Percentiles rank a stretch among this genome's conserved stretches.
These are phyloP conservation scores for Hexamita inflata DNA, from an alignment of 208 protist genomes.

Conservation along the genomic window DNA sequence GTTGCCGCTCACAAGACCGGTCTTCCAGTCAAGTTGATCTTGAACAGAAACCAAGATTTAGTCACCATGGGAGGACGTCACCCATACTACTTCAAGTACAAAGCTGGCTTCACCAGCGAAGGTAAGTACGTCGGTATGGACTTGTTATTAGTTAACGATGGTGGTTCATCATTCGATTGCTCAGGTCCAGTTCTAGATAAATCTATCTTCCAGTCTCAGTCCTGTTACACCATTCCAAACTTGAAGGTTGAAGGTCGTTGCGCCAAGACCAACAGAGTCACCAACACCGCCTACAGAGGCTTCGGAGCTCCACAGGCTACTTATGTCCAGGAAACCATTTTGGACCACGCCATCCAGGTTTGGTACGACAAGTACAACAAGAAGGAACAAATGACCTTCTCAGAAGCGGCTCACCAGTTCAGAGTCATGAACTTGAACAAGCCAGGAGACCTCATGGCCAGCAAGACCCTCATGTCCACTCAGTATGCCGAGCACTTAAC, in stretches of 20 bases:
- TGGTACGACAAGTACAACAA: background rate
- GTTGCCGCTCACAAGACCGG: slow-evolving; percentile 49
- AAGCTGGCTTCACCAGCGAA: background rate
- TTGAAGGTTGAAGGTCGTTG: slow-evolving; percentile 5
- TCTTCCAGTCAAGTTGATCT: slow-evolving; percentile 22
- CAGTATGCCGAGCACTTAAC: slow-evolving; percentile 13
- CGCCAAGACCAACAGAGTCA: slow-evolving; percentile 18
- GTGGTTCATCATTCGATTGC: too few relatives aligned
- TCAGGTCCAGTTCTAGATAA: slow-evolving; percentile 40
- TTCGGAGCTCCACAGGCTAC: slow-evolving; percentile 36
- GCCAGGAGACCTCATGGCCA: background rate
- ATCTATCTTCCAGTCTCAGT: slow-evolving; percentile 21
- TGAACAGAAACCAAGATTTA: slow-evolving; percentile 30
- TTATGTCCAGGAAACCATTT: background rate
- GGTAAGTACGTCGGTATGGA: too few relatives aligned
- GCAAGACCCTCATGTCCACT: background rate
- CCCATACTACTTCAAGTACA: background rate
- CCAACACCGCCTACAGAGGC: slow-evolving; percentile 37
- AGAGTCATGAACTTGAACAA: background rate
- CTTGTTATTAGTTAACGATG: too few relatives aligned
- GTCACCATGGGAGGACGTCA: slow-evolving; percentile 24
- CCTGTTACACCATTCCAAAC: slow-evolving; percentile 30
- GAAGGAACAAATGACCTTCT: too few relatives aligned
- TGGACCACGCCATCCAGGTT: background rate
- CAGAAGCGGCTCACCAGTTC: too few relatives aligned